Conservation (phyloP, 2,329 filamentous ascomycete genomes). For the Ceratocystis harringtonii region DNA sequence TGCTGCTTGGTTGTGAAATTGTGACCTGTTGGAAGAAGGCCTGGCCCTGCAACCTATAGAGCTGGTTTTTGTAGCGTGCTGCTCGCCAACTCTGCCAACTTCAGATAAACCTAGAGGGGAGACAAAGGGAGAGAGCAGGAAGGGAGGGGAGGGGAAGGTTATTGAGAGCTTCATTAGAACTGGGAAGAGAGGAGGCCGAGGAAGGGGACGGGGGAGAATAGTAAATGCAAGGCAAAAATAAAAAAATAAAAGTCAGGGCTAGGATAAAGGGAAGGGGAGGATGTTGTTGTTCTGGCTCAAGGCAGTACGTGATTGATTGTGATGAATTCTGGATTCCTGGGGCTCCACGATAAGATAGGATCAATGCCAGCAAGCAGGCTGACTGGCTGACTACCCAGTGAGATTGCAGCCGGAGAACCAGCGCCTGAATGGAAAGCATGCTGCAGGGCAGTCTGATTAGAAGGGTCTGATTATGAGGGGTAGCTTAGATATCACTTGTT, state of each 20-base stretch:
- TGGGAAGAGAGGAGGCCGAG: background rate
- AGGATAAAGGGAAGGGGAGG: background rate
- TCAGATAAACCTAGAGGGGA: background rate
- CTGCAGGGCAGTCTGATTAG: too few relatives aligned
- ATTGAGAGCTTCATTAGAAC: background rate
- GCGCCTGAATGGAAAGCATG: too few relatives aligned
- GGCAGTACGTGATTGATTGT: background rate
- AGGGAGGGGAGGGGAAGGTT: background rate
- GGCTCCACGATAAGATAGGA: too few relatives aligned
- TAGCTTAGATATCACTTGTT: too few relatives aligned
- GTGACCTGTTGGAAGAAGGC: background rate
- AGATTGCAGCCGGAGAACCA: background rate
- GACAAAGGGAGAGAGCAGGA: background rate
- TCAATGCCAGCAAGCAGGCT: background rate
- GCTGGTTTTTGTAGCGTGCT: background rate
- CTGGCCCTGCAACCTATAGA: background rate
- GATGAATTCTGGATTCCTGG: background rate
- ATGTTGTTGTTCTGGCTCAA: too few relatives aligned
- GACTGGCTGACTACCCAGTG: background rate
- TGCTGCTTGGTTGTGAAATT: background rate
- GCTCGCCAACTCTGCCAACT: conserved; percentile 1
- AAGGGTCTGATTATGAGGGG: too few relatives aligned
- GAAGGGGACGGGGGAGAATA: background rate
- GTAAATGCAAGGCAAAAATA: too few relatives aligned
- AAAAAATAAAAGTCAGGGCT: background rate